Evolutionary conservation across 208 protist genomes (phyloP).

Genomic region (Acanthamoeba polyphaga): DNA sequence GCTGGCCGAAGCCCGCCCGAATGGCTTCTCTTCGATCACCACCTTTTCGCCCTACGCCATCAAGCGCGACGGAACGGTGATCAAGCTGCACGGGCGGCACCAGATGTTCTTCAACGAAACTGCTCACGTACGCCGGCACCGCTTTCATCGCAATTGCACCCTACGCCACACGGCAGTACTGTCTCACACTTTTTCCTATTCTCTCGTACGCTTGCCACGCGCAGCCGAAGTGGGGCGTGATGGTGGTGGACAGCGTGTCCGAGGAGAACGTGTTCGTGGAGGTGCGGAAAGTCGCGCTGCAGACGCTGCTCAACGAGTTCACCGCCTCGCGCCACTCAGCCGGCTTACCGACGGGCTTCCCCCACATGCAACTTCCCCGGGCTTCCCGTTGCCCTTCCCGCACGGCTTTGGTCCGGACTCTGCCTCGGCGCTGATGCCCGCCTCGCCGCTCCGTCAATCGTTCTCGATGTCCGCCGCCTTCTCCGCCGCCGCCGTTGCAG

Average conservation of each 20-base stretch:
- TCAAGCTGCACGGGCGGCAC: conserved; percentile 5
- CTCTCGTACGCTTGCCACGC: neutral
- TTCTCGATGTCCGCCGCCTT: neutral
- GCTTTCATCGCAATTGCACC: neutral
- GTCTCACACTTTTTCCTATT: neutral
- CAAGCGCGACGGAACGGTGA: conserved; percentile 10
- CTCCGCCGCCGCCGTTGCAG: neutral
- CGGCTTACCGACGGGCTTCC: neutral
- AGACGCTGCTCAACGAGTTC: neutral
- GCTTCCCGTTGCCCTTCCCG: neutral
- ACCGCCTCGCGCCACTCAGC: neutral
- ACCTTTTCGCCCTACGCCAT: conserved; percentile 23
- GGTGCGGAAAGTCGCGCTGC: neutral
- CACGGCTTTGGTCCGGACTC: neutral
- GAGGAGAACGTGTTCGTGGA: conserved; percentile 38
- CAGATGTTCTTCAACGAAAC: conserved; percentile 55
- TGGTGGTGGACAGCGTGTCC: conserved; percentile 1
- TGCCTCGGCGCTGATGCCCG: neutral
- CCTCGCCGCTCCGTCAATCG: neutral
- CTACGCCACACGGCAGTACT: too few relatives aligned
- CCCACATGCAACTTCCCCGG: neutral
- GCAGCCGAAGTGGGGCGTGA: conserved; percentile 43
- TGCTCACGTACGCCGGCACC: neutral
- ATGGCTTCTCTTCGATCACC: neutral
- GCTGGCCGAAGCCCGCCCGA: neutral